Evolutionary conservation across 2,329 filamentous ascomycete species (phyloP).

Genomic region (Aspergillus sp.): DNA sequence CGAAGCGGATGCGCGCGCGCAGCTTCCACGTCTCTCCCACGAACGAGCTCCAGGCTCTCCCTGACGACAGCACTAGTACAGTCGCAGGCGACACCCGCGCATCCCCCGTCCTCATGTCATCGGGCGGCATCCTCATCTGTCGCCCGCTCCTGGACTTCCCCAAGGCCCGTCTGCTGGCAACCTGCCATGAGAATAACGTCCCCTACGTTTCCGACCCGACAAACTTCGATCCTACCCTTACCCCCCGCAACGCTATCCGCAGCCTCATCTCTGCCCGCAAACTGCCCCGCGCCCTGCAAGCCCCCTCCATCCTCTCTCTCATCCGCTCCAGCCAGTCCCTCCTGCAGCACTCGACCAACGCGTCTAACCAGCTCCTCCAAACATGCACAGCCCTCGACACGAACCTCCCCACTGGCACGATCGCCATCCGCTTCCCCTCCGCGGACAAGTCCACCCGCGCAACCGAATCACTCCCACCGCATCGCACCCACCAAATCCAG

Average conservation of each 20-base stretch:
- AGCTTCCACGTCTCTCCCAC: background rate
- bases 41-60: background rate
- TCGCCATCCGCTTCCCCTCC: slow-evolving; percentile 29
- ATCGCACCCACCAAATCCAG: slow-evolving; percentile 29
- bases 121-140: slow-evolving; percentile 35
- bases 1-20: background rate
- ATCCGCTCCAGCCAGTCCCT: slow-evolving; percentile 51
- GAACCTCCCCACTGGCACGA: slow-evolving; percentile 31
- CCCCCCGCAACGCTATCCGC: slow-evolving; percentile 76
- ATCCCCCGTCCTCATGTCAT: slow-evolving; percentile 20
- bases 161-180: slow-evolving; percentile 62
- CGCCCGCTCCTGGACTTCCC: slow-evolving; percentile 48
- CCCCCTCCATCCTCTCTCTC: slow-evolving; percentile 61
- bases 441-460: background rate
- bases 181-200: slow-evolving; percentile 68
- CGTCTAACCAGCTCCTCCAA: slow-evolving; percentile 55
- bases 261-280: slow-evolving; percentile 57
- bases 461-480: slow-evolving; percentile 4
- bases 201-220: slow-evolving; percentile 83
- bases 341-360: slow-evolving; percentile 45
- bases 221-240: slow-evolving; percentile 74
- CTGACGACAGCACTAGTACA: background rate
- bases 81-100: background rate
- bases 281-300: slow-evolving; percentile 69
- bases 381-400: slow-evolving; percentile 29